Conservation (phyloP, 129 eudicot species). For the Calendula officinalis region DNA sequence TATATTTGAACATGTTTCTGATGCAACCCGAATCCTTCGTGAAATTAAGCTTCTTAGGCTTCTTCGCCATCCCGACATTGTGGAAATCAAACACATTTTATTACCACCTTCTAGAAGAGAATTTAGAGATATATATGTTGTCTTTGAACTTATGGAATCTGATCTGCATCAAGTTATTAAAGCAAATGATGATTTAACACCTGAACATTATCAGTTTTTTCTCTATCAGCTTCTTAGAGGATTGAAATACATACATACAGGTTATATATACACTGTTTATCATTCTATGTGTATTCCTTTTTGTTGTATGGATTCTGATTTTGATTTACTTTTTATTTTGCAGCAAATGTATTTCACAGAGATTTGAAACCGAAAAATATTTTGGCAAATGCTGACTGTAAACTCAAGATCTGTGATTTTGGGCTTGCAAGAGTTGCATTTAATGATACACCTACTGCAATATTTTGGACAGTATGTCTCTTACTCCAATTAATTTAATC, state of each 20-base stretch:
- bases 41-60: slow-evolving; percentile 97
- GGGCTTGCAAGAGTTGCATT: slow-evolving; percentile 99
- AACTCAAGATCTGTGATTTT: slow-evolving; percentile 87
- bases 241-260: background rate
- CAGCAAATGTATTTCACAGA: slow-evolving; percentile 93
- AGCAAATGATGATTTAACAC: slow-evolving; percentile 94
- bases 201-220: slow-evolving; percentile 92
- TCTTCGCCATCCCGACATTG: slow-evolving; percentile 96
- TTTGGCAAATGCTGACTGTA: slow-evolving; percentile 93
- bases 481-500: background rate
- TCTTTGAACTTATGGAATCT: slow-evolving; percentile 95
- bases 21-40: slow-evolving; percentile 93
- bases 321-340: slow-evolving; percentile 5
- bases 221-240: slow-evolving; percentile 63
- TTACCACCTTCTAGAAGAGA: slow-evolving; percentile 96
- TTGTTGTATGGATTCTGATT: no score
- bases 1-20: slow-evolving; percentile 91
- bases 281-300: no score
- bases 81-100: slow-evolving; percentile 87
- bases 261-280: background rate
- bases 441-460: slow-evolving; percentile 95
- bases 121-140: slow-evolving; percentile 84
- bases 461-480: slow-evolving; percentile 84
- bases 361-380: slow-evolving; percentile 93
- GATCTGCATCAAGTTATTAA: slow-evolving; percentile 95